A percentile compares a stretch with the other conserved stretches of the same genome.
phyloP scores from a whole-genome alignment of 1,284 basidiomycete species.

The Cryptococcus sp. region DNA sequence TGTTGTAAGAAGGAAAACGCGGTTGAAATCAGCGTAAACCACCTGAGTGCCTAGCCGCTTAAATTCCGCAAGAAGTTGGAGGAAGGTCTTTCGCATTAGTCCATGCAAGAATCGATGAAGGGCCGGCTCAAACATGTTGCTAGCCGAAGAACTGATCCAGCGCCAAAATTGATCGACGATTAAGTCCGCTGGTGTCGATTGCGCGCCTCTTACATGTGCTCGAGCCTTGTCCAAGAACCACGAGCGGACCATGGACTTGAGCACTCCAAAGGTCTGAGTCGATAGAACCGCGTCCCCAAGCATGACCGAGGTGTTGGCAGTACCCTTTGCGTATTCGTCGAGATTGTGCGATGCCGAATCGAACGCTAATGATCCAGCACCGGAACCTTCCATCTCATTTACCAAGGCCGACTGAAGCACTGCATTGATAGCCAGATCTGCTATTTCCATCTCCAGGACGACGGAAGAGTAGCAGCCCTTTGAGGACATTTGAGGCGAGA shows the following conservation, averaged over 20 bases:
- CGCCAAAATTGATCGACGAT: constrained; percentile 91
- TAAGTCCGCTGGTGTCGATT: constrained; percentile 55
- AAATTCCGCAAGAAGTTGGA: constrained; percentile 95
- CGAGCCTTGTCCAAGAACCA: constrained; percentile 87
- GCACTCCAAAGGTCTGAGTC: constrained; percentile 78
- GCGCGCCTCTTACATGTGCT: constrained; percentile 54
- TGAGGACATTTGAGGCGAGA: constrained; percentile 79
- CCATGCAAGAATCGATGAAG: constrained; percentile 92
- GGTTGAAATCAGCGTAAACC: constrained; percentile 92
- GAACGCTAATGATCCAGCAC: constrained; percentile 85
- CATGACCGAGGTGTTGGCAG: constrained; percentile 69
- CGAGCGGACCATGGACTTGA: constrained; percentile 84
- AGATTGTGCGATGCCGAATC: constrained; percentile 89
- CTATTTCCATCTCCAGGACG: constrained; percentile 83
- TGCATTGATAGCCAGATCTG: constrained; percentile 91
- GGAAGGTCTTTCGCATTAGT: constrained; percentile 96
- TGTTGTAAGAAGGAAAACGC: constrained; percentile 85
- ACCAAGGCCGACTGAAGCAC: constrained; percentile 92
- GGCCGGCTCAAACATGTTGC: constrained; percentile 89
- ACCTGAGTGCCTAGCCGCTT: constrained; percentile 91
- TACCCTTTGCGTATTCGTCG: constrained; percentile 81
- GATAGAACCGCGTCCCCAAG: constrained; percentile 94
- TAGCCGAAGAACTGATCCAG: constrained; percentile 84
- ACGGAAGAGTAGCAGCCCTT: constrained; percentile 92
- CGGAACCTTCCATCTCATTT: constrained; percentile 93